phyloP scores from a whole-genome alignment of 768 basidiomycete species.

The Rhodosporidiobolus odoratus region DNA sequence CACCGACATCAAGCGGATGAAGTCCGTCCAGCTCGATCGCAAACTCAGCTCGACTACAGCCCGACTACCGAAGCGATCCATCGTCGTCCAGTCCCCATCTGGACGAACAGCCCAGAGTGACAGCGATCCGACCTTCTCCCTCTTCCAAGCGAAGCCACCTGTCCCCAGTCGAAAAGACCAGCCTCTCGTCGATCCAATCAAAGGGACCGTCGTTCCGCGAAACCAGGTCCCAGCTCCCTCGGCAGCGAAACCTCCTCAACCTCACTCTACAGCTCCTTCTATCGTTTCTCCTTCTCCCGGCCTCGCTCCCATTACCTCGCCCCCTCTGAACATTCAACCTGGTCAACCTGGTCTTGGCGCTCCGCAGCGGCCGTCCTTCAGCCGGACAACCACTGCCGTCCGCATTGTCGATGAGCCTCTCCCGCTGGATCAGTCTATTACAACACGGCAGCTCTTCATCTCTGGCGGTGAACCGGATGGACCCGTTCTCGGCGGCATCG shows the following conservation, averaged over 20 bases:
- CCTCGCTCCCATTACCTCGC: neutral
- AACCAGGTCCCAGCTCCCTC: neutral
- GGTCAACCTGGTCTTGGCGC: conserved; percentile 4
- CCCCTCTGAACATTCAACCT: neutral
- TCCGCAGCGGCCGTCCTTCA: conserved; percentile 19
- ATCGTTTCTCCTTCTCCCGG: neutral
- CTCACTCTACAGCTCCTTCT: too few species aligned
- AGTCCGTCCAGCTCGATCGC: conserved; percentile 87
- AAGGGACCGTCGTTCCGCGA: conserved; percentile 26
- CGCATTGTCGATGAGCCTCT: conserved; percentile 35
- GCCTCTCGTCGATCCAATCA: conserved; percentile 33
- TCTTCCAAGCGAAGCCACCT: conserved; percentile 34
- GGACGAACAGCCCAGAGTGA: conserved; percentile 73
- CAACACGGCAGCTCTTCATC: conserved; percentile 54
- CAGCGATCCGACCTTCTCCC: conserved; percentile 40
- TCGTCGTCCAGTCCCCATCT: conserved; percentile 88
- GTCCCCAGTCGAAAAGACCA: conserved; percentile 38
- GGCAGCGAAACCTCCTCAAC: neutral
- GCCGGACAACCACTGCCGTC: conserved; percentile 34
- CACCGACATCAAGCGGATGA: conserved; percentile 87
- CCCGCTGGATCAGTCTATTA: neutral
- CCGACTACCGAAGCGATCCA: conserved; percentile 83
- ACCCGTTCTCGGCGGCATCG: conserved; percentile 43
- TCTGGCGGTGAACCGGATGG: conserved; percentile 28
- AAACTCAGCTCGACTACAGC: conserved; percentile 85